Conservation (phyloP, 768 basidiomycete genomes). For the Lentinus brumalis region DNA sequence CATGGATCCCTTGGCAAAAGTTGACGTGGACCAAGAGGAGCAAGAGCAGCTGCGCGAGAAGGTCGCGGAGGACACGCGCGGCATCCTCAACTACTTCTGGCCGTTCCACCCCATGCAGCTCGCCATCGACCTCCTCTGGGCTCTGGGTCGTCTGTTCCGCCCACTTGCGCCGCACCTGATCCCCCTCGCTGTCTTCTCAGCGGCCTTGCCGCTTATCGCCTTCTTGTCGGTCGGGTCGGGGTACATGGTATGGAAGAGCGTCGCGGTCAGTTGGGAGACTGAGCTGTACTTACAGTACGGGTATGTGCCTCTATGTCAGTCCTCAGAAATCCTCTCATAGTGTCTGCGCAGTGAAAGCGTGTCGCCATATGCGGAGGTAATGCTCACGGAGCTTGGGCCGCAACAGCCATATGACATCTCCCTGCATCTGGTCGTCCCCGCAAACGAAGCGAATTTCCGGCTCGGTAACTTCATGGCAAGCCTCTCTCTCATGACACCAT, state of each 20-base stretch:
- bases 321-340: neutral
- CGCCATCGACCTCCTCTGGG: conserved; percentile 26
- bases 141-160: conserved; percentile 41
- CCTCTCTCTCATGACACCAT: conserved; percentile 56
- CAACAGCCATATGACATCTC: conserved; percentile 78
- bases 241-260: conserved; percentile 71
- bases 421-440: conserved; percentile 65
- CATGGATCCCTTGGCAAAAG: conserved; percentile 15
- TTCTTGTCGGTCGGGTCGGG: conserved; percentile 68
- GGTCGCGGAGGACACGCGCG: conserved; percentile 18
- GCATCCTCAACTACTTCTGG: conserved; percentile 21
- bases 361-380: conserved; percentile 61
- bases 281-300: conserved; percentile 80
- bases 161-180: conserved; percentile 63
- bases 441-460: conserved; percentile 63
- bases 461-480: conserved; percentile 87
- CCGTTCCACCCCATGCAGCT: conserved; percentile 29
- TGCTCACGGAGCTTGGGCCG: conserved; percentile 52
- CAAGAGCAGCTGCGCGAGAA: conserved; percentile 15
- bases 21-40: conserved; percentile 8
- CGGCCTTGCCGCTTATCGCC: conserved; percentile 63
- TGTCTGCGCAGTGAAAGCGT: conserved; percentile 54
- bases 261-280: conserved; percentile 70
- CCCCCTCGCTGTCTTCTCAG: conserved; percentile 61
- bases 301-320: conserved; percentile 38